phyloP scores from a whole-genome alignment of 495 filamentous ascomycete genomes.

The Penicillium cataractarum region DNA sequence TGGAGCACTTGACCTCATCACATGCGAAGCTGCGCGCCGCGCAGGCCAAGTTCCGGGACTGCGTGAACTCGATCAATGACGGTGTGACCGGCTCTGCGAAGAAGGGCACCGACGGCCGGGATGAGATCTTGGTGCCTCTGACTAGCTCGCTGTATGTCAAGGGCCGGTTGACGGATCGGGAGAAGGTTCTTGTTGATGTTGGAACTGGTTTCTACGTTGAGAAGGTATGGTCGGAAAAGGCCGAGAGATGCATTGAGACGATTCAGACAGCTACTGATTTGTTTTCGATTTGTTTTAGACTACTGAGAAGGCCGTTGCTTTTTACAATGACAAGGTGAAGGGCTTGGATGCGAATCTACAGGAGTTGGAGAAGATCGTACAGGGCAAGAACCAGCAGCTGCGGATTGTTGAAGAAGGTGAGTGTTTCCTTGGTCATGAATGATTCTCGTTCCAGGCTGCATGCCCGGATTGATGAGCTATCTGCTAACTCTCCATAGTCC shows the following conservation, averaged over 20 bases:
- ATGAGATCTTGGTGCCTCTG: conserved; percentile 81
- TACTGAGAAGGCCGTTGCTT: conserved; percentile 73
- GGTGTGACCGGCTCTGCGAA: conserved; percentile 52
- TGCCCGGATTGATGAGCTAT: neutral
- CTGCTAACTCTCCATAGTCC: conserved; percentile 37
- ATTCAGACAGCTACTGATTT: neutral
- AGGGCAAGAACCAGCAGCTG: conserved; percentile 81
- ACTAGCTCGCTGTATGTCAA: conserved; percentile 94
- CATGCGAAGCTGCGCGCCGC: conserved; percentile 87
- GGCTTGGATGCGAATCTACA: conserved; percentile 76
- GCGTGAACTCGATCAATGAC: conserved; percentile 70
- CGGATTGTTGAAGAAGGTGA: conserved; percentile 86
- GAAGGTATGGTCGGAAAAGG: conserved; percentile 60
- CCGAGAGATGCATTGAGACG: neutral
- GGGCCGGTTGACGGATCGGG: conserved; percentile 73
- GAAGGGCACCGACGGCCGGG: conserved; percentile 39
- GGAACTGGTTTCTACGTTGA: conserved; percentile 97
- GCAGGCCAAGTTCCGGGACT: conserved; percentile 90
- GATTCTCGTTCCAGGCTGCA: neutral
- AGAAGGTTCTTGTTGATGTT: conserved; percentile 89
- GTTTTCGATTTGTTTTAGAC: conserved; percentile 41
- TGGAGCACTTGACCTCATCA: conserved; percentile 88
- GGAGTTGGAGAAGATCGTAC: conserved; percentile 84
- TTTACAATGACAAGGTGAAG: conserved; percentile 85
- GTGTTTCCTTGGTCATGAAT: conserved; percentile 19